Evolutionary conservation across 225 moss, liverwort and hornwort species (phyloP).

Genomic region (Pleurozium schreberi): DNA sequence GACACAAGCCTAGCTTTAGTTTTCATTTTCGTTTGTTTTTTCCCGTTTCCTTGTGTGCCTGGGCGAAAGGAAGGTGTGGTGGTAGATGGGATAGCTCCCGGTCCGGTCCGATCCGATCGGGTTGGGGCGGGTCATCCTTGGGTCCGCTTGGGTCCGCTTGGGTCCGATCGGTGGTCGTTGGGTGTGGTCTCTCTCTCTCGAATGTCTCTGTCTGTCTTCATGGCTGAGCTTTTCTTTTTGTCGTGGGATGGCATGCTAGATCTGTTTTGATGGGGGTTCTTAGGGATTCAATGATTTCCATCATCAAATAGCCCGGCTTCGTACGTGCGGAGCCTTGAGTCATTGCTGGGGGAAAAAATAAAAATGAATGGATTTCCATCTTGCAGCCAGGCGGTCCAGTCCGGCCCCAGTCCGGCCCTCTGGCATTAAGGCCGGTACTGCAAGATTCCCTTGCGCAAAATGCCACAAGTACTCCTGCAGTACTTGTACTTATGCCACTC

Average conservation of each 20-base stretch:
- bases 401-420: background rate
- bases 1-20: background rate
- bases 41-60: background rate
- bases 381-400: background rate
- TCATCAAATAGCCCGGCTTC: background rate
- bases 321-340: background rate
- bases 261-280: background rate
- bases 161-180: too few relatives aligned
- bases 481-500: background rate
- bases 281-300: background rate
- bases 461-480: conserved; percentile 1
- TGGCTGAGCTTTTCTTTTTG: background rate
- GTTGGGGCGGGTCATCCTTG: too few relatives aligned
- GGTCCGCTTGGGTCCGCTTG: too few relatives aligned
- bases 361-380: background rate
- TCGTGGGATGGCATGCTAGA: background rate
- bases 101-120: fast-evolving
- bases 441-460: conserved; percentile 3
- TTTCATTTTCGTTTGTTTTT: background rate
- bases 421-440: background rate
- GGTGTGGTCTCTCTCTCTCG: background rate
- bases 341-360: background rate
- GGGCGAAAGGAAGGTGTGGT: background rate
- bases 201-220: background rate
- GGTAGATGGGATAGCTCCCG: background rate